phyloP scores from a whole-genome alignment of 192 early-diverging fungal genomes.

The Gigaspora rosea region DNA sequence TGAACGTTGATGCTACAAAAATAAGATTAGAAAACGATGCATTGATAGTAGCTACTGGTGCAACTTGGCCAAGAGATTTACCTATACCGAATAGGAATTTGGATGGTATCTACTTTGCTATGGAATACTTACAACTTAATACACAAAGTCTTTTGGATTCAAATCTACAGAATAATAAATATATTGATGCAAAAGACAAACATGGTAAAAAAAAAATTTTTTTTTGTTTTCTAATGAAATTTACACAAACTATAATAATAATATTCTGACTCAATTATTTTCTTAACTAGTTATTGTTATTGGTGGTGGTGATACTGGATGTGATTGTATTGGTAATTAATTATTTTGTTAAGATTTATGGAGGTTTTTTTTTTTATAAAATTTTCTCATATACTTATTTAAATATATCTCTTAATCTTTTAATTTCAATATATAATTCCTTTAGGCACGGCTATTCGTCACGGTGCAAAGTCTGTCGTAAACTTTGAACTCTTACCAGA shows the following conservation, averaged over 20 bases:
- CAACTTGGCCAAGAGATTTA: conserved; percentile 97
- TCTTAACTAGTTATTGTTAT: conserved; percentile 78
- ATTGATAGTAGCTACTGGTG: conserved; percentile 87
- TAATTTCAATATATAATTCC: too few species aligned
- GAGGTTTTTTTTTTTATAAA: too few species aligned
- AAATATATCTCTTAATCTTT: too few species aligned
- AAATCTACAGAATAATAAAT: conserved; percentile 70
- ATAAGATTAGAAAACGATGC: conserved; percentile 77
- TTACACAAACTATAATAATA: neutral
- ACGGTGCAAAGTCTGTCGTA: conserved; percentile 84
- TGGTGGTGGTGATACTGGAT: conserved; percentile 98
- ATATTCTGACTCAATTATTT: neutral
- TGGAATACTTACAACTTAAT: conserved; percentile 94
- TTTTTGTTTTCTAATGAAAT: neutral
- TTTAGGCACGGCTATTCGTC: conserved; percentile 82
- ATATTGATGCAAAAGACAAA: conserved; percentile 87
- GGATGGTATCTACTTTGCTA: conserved; percentile 95
- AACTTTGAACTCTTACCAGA: conserved; percentile 98
- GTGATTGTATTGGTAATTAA: conserved; percentile 74
- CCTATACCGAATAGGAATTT: conserved; percentile 83
- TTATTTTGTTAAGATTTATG: too few species aligned
- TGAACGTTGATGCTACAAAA: conserved; percentile 68
- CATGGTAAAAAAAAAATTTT: conserved; percentile 45
- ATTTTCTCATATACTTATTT: too few species aligned
- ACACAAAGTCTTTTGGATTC: conserved; percentile 87